Evolutionary conservation across 495 filamentous ascomycete genomes (phyloP), one percentile per base, ranked within the genome.

Genomic region (Penicillium diatomitis): DNA sequence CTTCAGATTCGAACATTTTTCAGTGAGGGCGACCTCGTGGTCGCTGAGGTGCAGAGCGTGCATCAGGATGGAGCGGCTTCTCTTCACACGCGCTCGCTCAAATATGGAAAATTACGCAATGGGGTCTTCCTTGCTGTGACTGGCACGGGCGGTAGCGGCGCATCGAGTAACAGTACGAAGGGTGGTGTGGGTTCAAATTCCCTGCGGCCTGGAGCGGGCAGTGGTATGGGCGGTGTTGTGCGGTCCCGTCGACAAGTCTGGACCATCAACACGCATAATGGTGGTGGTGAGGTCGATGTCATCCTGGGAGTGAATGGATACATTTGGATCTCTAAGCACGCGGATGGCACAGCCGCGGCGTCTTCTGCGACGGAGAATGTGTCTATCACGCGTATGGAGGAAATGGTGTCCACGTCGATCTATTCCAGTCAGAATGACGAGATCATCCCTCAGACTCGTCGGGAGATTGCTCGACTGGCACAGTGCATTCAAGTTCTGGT

Each of bases 221-320:
- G 56, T 28, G 62, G 61, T 8, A 55, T 57, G 9, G 76, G 76
- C 5, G 90, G 90, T 27, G 90, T 97, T 4, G 86, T 88, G 35
- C 70, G 92, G 46, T 78, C 79, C 8, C 75, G 87, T 44, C 70
- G 89, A 44, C 92, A 97, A 68, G 81, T 90, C n/a, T 92, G 89
- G 78, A 87, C 88, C 0, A 62, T 96, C 33, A 73, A 76, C 32
- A 81, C 80, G 6, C 75, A 76, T 7, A 73, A 81, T 46, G 81
- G 79, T 0, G 91, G 85, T 0, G 86, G 86, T 35, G 79, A 85
- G 33, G 77, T 98, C 12, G 88, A 96, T 62, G 80, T 97, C 8
- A 75, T 95, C 32, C 71, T 97, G 4, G 92, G 92, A 0, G 91
- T 98, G 8, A 98, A 98, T 60, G 92, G 92, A 4, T 96, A 88